phyloP scores from a whole-genome alignment of 805 yeast genomes.

The Wickerhamiella qilinensis region DNA sequence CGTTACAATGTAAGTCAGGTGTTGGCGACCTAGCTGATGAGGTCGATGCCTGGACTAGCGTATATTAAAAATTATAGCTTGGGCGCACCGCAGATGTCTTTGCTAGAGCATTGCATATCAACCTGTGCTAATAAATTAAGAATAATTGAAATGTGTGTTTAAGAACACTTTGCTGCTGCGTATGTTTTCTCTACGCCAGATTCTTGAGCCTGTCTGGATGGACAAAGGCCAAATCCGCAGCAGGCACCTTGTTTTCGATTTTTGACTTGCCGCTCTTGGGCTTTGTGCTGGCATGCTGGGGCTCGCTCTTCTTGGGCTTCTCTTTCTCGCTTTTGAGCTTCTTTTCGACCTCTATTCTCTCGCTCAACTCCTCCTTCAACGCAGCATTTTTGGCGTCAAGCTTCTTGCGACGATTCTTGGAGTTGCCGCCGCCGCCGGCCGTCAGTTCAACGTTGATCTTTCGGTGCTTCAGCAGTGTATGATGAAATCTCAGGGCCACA shows the following conservation, averaged over 20 bases:
- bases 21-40: no score
- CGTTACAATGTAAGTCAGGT: no score
- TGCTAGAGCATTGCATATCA: no score
- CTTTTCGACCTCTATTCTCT: constrained; percentile 30
- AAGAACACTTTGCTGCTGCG: no score
- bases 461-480: constrained; percentile 47
- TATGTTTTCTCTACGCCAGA: no score
- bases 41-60: no score
- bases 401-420: constrained; percentile 40
- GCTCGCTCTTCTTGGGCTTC: constrained; percentile 3
- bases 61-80: no score
- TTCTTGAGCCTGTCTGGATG: constrained; percentile 5
- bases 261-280: neutral
- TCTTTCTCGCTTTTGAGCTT: constrained; percentile 9
- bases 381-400: constrained; percentile 65
- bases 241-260: neutral
- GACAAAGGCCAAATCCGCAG: constrained; percentile 3
- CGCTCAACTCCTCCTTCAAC: constrained; percentile 51
- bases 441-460: constrained; percentile 91
- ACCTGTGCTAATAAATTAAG: no score
- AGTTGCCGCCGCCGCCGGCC: constrained; percentile 96
- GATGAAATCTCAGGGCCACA: constrained; percentile 71
- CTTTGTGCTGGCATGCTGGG: neutral
- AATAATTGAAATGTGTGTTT: no score
- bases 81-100: no score